Conservation (phyloP, 169 alveolate species). For the Cryptosporidium meleagridis region DNA sequence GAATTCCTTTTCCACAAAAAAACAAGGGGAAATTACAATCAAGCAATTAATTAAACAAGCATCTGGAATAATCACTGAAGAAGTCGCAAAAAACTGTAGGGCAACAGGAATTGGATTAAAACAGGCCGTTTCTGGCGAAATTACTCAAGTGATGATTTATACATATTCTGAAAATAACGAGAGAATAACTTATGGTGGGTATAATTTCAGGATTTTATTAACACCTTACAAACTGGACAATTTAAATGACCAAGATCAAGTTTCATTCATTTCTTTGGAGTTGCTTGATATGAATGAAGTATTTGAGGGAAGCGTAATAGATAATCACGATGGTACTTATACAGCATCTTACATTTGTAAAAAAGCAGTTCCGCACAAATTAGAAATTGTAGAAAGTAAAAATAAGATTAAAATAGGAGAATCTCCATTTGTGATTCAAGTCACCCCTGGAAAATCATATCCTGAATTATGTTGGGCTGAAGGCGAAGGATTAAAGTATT, state of each 20-base stretch:
- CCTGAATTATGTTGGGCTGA: conserved; percentile 65
- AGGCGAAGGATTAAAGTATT: conserved; percentile 55
- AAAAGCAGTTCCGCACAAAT: conserved; percentile 67
- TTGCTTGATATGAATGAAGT: conserved; percentile 46
- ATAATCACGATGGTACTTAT: conserved; percentile 60
- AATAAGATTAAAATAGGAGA: conserved; percentile 41
- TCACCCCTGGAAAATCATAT: conserved; percentile 61
- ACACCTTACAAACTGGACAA: conserved; percentile 49
- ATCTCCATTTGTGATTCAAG: conserved; percentile 57
- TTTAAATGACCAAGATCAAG: neutral
- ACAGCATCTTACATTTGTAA: conserved; percentile 66
- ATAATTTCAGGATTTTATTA: conserved; percentile 38
- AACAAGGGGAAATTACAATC: conserved; percentile 12
- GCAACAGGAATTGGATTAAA: conserved; percentile 69
- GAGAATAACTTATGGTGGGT: conserved; percentile 59
- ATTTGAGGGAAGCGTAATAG: conserved; percentile 62
- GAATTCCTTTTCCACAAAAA: neutral
- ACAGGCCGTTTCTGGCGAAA: conserved; percentile 55
- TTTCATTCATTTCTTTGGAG: conserved; percentile 41
- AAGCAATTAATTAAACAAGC: conserved; percentile 49
- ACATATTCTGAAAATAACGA: conserved; percentile 52
- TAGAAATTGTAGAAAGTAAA: conserved; percentile 39
- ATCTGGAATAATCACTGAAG: conserved; percentile 52
- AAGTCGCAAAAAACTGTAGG: conserved; percentile 50
- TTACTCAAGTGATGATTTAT: conserved; percentile 48